Conservation (phyloP, 208 protist genomes). For the Strigomonas galati region DNA sequence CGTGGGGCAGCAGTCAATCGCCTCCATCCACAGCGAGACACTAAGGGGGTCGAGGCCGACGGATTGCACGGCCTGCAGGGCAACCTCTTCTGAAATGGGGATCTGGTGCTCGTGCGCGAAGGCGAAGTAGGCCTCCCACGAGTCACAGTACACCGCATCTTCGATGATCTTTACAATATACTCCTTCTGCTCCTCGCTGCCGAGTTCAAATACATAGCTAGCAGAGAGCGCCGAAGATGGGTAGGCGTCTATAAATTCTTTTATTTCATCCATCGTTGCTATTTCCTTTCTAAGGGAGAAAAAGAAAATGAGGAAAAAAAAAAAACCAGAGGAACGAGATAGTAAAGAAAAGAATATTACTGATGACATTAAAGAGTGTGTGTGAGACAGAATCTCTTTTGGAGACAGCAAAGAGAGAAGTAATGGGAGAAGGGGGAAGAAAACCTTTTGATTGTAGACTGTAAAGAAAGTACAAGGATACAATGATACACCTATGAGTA, state of each 20-base stretch:
- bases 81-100: constrained; percentile 49
- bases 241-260: constrained; percentile 34
- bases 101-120: constrained; percentile 48
- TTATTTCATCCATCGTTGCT: constrained; percentile 9
- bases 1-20: constrained; percentile 28
- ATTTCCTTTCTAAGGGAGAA: constrained; percentile 12
- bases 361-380: no score
- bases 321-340: constrained; percentile 16
- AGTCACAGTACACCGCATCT: constrained; percentile 67
- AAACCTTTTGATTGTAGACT: no score
- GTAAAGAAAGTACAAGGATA: no score
- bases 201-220: constrained; percentile 39
- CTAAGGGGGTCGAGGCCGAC: constrained; percentile 79
- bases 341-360: no score
- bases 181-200: constrained; percentile 42
- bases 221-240: constrained; percentile 54
- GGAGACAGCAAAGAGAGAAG: constrained; percentile 1
- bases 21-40: constrained; percentile 60
- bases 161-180: constrained; percentile 54
- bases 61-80: constrained; percentile 54
- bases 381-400: neutral
- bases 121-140: constrained; percentile 77
- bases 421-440: neutral
- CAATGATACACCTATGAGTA: no score
- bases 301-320: constrained; percentile 23